Conservation (phyloP, 345 rosid species). For the Arabis alpina region DNA sequence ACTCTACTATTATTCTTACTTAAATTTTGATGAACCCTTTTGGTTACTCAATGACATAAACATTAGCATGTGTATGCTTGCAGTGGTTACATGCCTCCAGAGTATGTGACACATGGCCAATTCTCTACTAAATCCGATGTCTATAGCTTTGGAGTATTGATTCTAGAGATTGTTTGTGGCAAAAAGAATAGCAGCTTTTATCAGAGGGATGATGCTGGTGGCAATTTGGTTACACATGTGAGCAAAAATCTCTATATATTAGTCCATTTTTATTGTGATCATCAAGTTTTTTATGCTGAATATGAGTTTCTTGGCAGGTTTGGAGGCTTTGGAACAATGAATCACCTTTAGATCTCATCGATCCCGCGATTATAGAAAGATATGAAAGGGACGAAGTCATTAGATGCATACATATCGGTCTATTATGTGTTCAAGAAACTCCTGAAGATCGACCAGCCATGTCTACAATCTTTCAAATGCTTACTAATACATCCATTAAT, state of each 20-base stretch:
- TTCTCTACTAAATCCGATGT: slow-evolving; percentile 18
- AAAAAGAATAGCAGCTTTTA: neutral
- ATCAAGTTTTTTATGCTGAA: neutral
- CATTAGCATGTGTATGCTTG: neutral
- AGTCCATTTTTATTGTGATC: neutral
- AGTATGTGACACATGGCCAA: neutral
- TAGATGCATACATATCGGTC: slow-evolving; percentile 37
- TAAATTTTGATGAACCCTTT: neutral
- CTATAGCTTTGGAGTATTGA: slow-evolving; percentile 13
- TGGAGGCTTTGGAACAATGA: slow-evolving; percentile 20
- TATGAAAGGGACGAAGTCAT: slow-evolving; percentile 26
- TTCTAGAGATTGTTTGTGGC: neutral
- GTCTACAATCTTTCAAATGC: slow-evolving; percentile 46
- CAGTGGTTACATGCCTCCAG: slow-evolving; percentile 22
- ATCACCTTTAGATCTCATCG: slow-evolving; percentile 20
- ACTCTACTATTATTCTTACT: neutral
- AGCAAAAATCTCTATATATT: neutral
- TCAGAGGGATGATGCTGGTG: neutral
- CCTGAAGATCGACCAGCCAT: slow-evolving; percentile 49
- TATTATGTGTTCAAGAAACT: slow-evolving; percentile 36
- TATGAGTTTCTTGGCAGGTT: neutral
- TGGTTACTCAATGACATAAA: neutral
- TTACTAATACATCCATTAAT: slow-evolving; percentile 32
- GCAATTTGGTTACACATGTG: slow-evolving; percentile 18
- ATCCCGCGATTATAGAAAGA: slow-evolving; percentile 9